A percentile compares a stretch with the other conserved stretches of the same genome.
Conservation (phyloP, 345 rosid genomes). For the Isatis tinctoria region DNA sequence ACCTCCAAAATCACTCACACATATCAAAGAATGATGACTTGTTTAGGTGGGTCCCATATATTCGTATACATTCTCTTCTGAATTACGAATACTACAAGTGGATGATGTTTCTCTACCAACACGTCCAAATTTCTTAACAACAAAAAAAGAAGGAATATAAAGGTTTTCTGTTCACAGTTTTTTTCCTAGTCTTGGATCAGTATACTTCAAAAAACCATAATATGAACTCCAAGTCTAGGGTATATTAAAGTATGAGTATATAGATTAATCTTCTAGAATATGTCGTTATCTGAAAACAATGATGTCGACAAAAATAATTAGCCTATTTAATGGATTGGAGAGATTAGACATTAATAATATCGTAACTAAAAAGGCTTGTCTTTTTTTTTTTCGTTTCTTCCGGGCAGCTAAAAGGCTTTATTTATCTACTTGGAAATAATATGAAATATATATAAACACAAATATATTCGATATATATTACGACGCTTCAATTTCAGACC, state of each 20-base stretch:
- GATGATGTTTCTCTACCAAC: slow-evolving; percentile 25
- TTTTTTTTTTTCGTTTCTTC: neutral
- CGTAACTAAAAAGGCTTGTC: slow-evolving; percentile 11
- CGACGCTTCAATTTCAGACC: slow-evolving; percentile 13
- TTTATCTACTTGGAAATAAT: slow-evolving; percentile 20
- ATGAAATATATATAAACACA: neutral
- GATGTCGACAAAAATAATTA: neutral
- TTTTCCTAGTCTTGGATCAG: neutral
- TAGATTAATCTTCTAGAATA: neutral
- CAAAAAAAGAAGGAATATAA: neutral
- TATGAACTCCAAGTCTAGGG: neutral
- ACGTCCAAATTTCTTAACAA: slow-evolving; percentile 19
- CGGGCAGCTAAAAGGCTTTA: slow-evolving; percentile 15
- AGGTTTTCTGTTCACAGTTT: slow-evolving; percentile 9
- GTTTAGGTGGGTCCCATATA: neutral
- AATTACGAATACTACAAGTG: slow-evolving; percentile 23
- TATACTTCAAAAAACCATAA: neutral
- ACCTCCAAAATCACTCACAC: slow-evolving; percentile 10
- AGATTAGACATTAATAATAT: neutral
- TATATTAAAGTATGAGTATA: neutral
- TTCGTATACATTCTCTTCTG: slow-evolving; percentile 23
- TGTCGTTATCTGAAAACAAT: slow-evolving; percentile 4
- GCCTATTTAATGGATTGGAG: neutral
- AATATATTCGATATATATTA: slow-evolving; percentile 18
- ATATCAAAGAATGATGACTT: slow-evolving; percentile 17